Base-by-base conservation (phyloP, 257 asterid species). In the Solanum habrochaites region DNA sequence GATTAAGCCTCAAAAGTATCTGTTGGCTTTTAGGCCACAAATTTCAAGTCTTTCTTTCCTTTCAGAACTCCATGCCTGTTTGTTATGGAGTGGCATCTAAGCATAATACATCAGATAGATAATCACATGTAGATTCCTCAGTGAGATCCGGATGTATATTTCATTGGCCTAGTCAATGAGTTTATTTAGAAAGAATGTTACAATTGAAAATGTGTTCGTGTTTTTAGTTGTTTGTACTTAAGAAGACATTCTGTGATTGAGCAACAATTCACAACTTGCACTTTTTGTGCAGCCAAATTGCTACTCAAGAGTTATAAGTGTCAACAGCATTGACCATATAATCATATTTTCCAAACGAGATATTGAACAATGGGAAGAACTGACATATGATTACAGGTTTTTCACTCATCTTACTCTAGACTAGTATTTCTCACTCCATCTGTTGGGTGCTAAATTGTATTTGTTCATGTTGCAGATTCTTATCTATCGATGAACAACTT, bases 371-470 rank as follows among this genome's bases (percentile, higher is more conserved):
- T 91, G 95, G 96, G 99, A 97, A 90, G 99, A 97, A 88, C 88
- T 97, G 90, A 91, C 99, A 66, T 97, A 97, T 82, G 99, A 97
- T 90, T 97, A 97, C 95, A 97, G 99, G 99, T 97, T 89, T 52
- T 64, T 71, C 45, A 49, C 86, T 78, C 35, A 89, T 90, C 67
- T 72, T 87, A 70, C 42, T 47, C 20, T 73, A 77, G 37, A 42
- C 20, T 73, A 77, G 37, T 80, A 84, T 21, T 81, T 75, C 29
- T 58, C 39, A 73, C 74, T 86, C 81, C 85, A 49, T 78, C 21
- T 78, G 35, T 58, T 27, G 37, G 29, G 67, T 82, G 78, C 40
- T 87, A 82, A 72, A 35, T 45, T 71, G 3, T 31, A 49, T 60
- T 85, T 86, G 52, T 86, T 87, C 70, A 87, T 37, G 45, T 71